phyloP scores from a whole-genome alignment of 164 flowering plant genomes.

The Santalum album region DNA sequence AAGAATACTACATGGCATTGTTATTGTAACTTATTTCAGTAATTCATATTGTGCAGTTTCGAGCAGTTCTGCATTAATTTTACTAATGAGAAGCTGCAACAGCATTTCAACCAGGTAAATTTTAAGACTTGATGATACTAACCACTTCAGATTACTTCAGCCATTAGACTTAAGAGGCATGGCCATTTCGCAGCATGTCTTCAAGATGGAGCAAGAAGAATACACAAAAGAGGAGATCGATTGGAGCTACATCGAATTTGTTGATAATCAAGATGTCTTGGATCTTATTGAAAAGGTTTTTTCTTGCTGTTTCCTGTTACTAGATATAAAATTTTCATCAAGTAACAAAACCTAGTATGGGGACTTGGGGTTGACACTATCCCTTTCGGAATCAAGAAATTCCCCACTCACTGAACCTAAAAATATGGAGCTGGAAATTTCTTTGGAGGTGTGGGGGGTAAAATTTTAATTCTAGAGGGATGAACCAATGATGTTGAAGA shows the following conservation, averaged over 20 bases:
- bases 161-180: background rate
- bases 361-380: background rate
- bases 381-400: background rate
- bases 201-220: slow-evolving; percentile 86
- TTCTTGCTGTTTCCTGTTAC: background rate
- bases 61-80: slow-evolving; percentile 81
- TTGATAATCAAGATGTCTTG: slow-evolving; percentile 78
- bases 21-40: slow-evolving; percentile 8
- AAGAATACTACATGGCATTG: no score
- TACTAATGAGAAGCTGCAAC: slow-evolving; percentile 79
- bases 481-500: no score
- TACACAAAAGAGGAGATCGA: slow-evolving; percentile 68
- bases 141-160: background rate
- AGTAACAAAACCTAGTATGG: no score
- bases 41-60: slow-evolving; percentile 41
- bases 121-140: background rate
- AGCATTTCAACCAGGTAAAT: slow-evolving; percentile 71
- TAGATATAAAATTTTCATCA: no score
- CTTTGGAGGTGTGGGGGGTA: no score
- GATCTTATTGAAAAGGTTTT: slow-evolving; percentile 79
- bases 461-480: no score
- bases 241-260: slow-evolving; percentile 86
- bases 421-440: no score
- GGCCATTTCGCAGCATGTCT: slow-evolving; percentile 48
- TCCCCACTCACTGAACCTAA: no score